Conservation (phyloP, 1,139 yeast species). For the Protomyces lactucae-debilis region DNA sequence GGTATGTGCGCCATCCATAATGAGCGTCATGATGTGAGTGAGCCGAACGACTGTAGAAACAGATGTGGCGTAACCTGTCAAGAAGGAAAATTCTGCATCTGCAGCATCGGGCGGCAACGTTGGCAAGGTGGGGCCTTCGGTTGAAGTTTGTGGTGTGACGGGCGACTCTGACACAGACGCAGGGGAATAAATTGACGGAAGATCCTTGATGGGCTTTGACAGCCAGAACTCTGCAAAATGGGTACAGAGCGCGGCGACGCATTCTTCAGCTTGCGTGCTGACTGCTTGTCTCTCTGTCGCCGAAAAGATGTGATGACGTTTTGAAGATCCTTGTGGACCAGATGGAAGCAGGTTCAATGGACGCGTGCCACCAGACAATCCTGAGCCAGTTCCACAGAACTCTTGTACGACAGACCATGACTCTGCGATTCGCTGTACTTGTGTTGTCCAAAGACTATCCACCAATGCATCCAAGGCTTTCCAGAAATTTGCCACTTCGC, state of each 20-base stretch:
- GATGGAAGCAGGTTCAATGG: conserved; percentile 32
- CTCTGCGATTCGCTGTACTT: conserved; percentile 1
- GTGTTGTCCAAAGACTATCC: conserved; percentile 39
- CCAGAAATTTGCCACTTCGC: conserved; percentile 55
- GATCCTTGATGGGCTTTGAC: conserved; percentile 2
- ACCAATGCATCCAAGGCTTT: conserved; percentile 46
- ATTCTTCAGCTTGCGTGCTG: conserved; percentile 1
- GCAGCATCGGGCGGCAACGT: not conserved
- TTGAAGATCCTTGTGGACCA: conserved; percentile 23
- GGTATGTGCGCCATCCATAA: conserved; percentile 44
- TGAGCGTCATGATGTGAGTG: conserved; percentile 43
- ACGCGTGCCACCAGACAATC: conserved; percentile 26
- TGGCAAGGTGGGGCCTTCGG: not conserved
- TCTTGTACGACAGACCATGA: conserved; percentile 26
- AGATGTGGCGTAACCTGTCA: conserved; percentile 60
- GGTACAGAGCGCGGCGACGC: conserved; percentile 2
- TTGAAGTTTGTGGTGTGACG: not conserved
- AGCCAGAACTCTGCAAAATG: conserved; percentile 11
- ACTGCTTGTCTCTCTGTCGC: conserved; percentile 3
- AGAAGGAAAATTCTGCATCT: conserved; percentile 40
- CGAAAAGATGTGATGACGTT: conserved; percentile 19
- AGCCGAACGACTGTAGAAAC: conserved; percentile 52
- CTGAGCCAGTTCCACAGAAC: not conserved
- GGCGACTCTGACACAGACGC: not conserved
- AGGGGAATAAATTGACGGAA: conserved; percentile 14